A percentile compares a stretch with the other conserved stretches of the same genome.
Evolutionary conservation across 257 asterid species (phyloP).

Genomic region (Capsicum baccatum): DNA sequence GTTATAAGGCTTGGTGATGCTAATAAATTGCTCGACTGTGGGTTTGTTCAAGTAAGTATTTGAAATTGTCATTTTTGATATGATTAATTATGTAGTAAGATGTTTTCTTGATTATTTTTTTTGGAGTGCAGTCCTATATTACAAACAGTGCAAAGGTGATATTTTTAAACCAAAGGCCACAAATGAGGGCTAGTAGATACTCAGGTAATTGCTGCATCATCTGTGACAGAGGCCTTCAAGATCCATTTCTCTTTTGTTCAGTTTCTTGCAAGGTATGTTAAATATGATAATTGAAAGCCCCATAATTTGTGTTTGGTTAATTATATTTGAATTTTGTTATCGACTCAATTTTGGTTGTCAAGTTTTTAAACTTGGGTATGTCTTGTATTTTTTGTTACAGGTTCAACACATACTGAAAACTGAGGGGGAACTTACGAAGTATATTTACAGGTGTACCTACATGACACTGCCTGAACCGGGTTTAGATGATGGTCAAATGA

Average conservation of each 20-base stretch:
- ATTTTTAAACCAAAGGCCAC: conserved; percentile 56
- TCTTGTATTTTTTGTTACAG: conserved; percentile 42
- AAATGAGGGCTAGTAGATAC: conserved; percentile 46
- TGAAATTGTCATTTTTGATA: not conserved
- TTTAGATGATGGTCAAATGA: conserved; percentile 63
- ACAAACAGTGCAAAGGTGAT: conserved; percentile 66
- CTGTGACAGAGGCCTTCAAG: conserved; percentile 59
- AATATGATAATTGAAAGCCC: not conserved
- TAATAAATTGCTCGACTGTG: conserved; percentile 62
- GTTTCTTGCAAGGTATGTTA: conserved; percentile 79
- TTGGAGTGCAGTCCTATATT: conserved; percentile 46
- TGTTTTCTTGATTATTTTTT: not conserved
- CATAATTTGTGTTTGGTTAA: not conserved
- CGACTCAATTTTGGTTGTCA: conserved; percentile 28
- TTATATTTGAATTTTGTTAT: conserved; percentile 6
- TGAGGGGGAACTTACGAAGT: conserved; percentile 45
- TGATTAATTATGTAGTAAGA: not conserved
- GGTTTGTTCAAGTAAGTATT: conserved; percentile 66
- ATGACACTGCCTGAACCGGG: conserved; percentile 57
- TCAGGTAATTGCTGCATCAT: conserved; percentile 54
- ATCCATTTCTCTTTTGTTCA: conserved; percentile 60
- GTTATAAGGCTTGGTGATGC: conserved; percentile 67
- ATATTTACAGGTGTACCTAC: conserved; percentile 48
- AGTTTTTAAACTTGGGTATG: conserved; percentile 29
- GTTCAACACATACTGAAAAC: conserved; percentile 49